Conservation (phyloP, 768 basidiomycete genomes). For the Daedaleopsis sinensis region DNA sequence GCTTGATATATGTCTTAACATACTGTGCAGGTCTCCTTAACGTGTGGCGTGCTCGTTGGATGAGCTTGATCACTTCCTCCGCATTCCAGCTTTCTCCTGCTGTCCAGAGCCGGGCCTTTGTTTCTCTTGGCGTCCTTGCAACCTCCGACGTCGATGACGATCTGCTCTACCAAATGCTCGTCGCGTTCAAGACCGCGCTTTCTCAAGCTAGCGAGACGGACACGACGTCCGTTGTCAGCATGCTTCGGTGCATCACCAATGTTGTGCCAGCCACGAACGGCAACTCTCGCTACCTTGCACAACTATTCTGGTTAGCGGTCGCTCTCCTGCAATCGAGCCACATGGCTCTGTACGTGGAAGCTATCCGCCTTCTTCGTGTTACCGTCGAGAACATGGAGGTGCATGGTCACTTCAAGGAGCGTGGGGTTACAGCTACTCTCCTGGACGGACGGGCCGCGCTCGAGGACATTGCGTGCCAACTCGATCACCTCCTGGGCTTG, state of each 20-base stretch:
- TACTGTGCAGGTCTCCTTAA: slow-evolving; percentile 65
- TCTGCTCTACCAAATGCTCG: slow-evolving; percentile 89
- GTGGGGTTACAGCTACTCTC: slow-evolving; percentile 56
- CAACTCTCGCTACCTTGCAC: slow-evolving; percentile 71
- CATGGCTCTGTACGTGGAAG: slow-evolving; percentile 68
- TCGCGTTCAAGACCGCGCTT: slow-evolving; percentile 79
- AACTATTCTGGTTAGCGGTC: slow-evolving; percentile 88
- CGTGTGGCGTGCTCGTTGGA: slow-evolving; percentile 92
- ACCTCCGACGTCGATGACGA: slow-evolving; percentile 89
- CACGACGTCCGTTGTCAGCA: slow-evolving; percentile 76
- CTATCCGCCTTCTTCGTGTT: slow-evolving; percentile 65
- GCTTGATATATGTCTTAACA: slow-evolving; percentile 11
- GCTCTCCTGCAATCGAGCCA: slow-evolving; percentile 81
- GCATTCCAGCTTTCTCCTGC: slow-evolving; percentile 90
- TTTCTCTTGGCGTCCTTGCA: slow-evolving; percentile 81
- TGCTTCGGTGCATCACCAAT: slow-evolving; percentile 84
- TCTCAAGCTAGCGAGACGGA: slow-evolving; percentile 68
- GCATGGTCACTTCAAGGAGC: slow-evolving; percentile 58
- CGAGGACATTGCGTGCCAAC: slow-evolving; percentile 68
- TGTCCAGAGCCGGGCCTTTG: slow-evolving; percentile 87
- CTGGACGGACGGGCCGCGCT: slow-evolving; percentile 65
- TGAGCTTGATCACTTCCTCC: slow-evolving; percentile 83
- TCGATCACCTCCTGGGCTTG: slow-evolving; percentile 73
- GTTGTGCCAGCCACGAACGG: slow-evolving; percentile 71
- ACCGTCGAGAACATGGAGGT: slow-evolving; percentile 66